A percentile compares a stretch with the other conserved stretches of the same genome.
These are phyloP conservation scores for Quercus tomentella DNA, from an alignment of 331 rosid genomes.

Conservation along the genomic window DNA sequence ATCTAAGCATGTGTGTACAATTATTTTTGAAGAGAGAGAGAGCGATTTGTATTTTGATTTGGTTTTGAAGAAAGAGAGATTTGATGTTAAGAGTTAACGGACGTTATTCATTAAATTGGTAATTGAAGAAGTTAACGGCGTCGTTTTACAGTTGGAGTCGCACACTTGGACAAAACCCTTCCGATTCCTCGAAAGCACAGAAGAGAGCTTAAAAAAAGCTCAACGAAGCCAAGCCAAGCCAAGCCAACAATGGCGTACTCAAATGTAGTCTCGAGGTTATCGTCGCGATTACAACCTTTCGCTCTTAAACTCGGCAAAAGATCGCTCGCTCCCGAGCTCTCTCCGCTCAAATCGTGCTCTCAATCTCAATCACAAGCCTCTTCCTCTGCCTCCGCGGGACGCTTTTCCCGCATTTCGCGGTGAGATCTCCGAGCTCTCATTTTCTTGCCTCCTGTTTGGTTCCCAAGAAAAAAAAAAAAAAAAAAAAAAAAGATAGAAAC, in stretches of 20 bases:
- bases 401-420: constrained; percentile 52
- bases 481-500: neutral
- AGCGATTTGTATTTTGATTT: too few relatives aligned
- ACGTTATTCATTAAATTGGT: too few relatives aligned
- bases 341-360: constrained; percentile 26
- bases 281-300: constrained; percentile 43
- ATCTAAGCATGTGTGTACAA: too few relatives aligned
- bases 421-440: constrained; percentile 10
- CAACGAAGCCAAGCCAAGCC: neutral
- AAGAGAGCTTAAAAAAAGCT: neutral
- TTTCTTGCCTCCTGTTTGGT: neutral
- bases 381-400: constrained; percentile 28
- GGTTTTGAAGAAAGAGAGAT: too few relatives aligned
- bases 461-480: too few relatives aligned
- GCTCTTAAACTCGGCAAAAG: constrained; percentile 32
- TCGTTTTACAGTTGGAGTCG: constrained; percentile 3
- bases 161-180: neutral
- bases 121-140: neutral
- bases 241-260: constrained; percentile 53
- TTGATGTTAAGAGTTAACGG: too few relatives aligned
- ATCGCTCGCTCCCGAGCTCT: constrained; percentile 20
- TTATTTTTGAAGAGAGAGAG: too few relatives aligned
- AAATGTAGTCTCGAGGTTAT: constrained; percentile 49
- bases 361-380: constrained; percentile 16
- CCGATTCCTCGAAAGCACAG: neutral